These are phyloP conservation scores for Russula griseocarnosa DNA, from an alignment of 768 basidiomycete genomes.

Conservation along the genomic window DNA sequence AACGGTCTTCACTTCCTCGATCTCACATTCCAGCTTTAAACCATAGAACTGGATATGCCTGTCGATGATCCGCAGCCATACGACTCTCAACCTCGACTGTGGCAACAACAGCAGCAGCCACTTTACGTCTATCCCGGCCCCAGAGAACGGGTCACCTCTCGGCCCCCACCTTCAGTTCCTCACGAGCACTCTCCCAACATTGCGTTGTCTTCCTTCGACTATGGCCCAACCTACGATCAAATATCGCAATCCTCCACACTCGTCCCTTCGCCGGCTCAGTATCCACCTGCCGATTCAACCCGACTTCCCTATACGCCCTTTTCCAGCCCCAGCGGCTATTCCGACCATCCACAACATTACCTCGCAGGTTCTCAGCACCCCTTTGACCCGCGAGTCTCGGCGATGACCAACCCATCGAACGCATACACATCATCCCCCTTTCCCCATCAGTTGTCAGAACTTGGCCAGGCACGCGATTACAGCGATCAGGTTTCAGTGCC, in stretches of 20 bases:
- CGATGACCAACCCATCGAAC: neutral
- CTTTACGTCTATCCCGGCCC: conserved; percentile 9
- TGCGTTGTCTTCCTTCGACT: conserved; percentile 12
- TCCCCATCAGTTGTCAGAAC: conserved; percentile 9
- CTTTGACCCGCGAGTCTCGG: conserved; percentile 2
- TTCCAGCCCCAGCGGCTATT: conserved; percentile 6
- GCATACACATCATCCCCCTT: conserved; percentile 6
- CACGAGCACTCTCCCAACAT: conserved; percentile 3
- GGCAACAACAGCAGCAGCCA: conserved; percentile 14
- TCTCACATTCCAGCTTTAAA: neutral
- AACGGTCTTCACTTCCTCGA: neutral
- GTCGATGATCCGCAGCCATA: conserved; percentile 4
- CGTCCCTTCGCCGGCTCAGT: conserved; percentile 8
- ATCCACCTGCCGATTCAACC: conserved; percentile 2
- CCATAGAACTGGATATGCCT: neutral
- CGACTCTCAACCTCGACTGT: conserved; percentile 6
- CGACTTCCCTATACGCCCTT: conserved; percentile 15
- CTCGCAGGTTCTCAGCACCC: conserved; percentile 1
- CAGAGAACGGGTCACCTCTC: conserved; percentile 2
- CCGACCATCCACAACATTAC: conserved; percentile 16
- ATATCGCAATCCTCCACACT: conserved; percentile 17
- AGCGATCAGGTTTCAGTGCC: neutral
- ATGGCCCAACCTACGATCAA: conserved; percentile 13
- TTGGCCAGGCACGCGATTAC: conserved; percentile 3
- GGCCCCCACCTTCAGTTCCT: neutral